A percentile compares a stretch with the other conserved stretches of the same genome.
phyloP scores from a whole-genome alignment of 306 rosid species.

The Cicer cuneatum region DNA sequence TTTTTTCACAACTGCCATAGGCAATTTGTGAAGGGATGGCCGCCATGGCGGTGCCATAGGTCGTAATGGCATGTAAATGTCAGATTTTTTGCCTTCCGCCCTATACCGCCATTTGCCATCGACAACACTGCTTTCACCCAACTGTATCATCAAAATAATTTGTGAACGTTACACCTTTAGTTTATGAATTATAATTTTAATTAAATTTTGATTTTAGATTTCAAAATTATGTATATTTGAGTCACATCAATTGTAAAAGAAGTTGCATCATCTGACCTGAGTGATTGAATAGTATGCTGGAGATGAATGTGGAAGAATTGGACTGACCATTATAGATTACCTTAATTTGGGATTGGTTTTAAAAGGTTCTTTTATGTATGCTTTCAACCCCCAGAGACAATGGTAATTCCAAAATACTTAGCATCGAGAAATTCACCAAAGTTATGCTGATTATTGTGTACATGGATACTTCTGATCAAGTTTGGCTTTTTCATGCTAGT shows the following conservation, averaged over 20 bases:
- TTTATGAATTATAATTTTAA: constrained; percentile 16
- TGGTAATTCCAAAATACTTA: neutral
- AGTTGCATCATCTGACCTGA: neutral
- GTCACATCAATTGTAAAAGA: constrained; percentile 17
- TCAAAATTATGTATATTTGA: constrained; percentile 4
- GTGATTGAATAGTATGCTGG: constrained; percentile 19
- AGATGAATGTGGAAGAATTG: constrained; percentile 19
- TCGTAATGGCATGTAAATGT: no score
- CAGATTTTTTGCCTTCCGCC: no score
- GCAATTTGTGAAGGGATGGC: no score
- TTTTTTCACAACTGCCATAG: no score
- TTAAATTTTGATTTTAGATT: neutral
- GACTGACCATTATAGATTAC: neutral
- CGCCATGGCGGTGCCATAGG: no score
- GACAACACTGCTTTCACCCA: constrained; percentile 15
- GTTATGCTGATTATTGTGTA: constrained; percentile 14
- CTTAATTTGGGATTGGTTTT: constrained; percentile 11
- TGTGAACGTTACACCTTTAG: constrained; percentile 11
- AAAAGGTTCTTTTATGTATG: neutral
- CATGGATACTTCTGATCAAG: constrained; percentile 14
- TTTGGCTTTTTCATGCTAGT: constrained; percentile 3
- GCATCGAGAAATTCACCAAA: constrained; percentile 8
- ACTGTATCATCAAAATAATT: constrained; percentile 24
- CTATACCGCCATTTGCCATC: no score
- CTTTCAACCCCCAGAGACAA: neutral